Base-by-base conservation (phyloP, 2,329 filamentous ascomycete genomes). In the Pseudocercospora pini-densiflorae region DNA sequence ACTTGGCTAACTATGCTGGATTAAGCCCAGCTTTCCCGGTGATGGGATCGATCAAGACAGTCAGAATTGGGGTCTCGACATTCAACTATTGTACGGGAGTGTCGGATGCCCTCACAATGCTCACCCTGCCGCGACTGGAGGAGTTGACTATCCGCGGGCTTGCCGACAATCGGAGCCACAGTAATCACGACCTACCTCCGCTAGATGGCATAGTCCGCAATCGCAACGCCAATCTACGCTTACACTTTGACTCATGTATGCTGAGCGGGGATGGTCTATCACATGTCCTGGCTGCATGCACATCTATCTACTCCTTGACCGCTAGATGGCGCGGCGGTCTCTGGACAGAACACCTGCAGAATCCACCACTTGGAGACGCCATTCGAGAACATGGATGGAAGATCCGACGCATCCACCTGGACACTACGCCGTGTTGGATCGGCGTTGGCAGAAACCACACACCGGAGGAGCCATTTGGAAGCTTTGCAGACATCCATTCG, bases 141-240 rank as follows among this genome's bases (percentile, higher is more conserved):
- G 51, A 55, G 27, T 33, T 55, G 24, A 55, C 51, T n/a, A 55
- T 55, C n/a, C 51, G 51, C 10, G 51, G 51, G 3, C 51, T 55
- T 31, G 51, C 51, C 16, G 27, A 55, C 16, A 55, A 55, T 31
- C 51, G 51, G 10, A 31, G 23, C 16, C 51, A 55, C 16, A 31
- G 23, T 7, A 55, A 55, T n/a, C 51, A 55, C 24, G 51, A 33
- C 10, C 51, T 55, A 16, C 51, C 51, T 27, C 27, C 24, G 5
- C 27, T 55, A n/a, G 51, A 55, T 8, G 51, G 51, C 21, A 31
- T 55, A 24, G 8, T 33, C 24, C 51, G 51, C 21, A 55, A 55
- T 31, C 51, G 51, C 23, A 55, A 55, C n/a, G 12, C 14, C 12
- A 55, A 55, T n/a, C 27, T 55, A 9, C 24, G 24, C 23, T n/a